Evolutionary conservation across 78 protist species (phyloP), one percentile per base, ranked within the genome.

Genomic region (Dictyostelium brefeldianum): DNA sequence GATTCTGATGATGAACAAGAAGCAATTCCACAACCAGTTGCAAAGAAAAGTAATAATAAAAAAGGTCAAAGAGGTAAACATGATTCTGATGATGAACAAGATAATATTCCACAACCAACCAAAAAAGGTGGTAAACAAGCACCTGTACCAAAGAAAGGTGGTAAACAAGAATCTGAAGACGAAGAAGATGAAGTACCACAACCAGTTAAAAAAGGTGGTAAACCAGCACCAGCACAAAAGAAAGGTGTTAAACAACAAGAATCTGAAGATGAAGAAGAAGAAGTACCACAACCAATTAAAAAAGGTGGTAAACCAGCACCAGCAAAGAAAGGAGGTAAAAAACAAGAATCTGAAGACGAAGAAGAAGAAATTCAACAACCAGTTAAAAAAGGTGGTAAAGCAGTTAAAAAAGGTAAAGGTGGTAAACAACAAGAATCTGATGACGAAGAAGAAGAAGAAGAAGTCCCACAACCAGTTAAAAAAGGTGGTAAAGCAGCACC

Each of bases 1-100:
- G 54, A 54, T 7, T 89, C 77, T 6, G 31, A n/a, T 22, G 87
- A 78, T 47, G 95, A 91, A 46, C 90, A 78, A 18, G 85, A 64
- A 7, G 85, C 71, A 31, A 65, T 81, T 47, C 95, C 95, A 54
- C 90, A 81, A 71, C 95, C 95, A 80, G 90, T 43, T 10, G 69
- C 69, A 47, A 91, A 91, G 46, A 81, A 81, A 9, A 59, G 83
- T 18, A 64, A 90, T 29, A 54, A 91, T 51, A 36, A 77, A n/a
- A 83, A 65, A 71, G 89, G 90, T 78, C 65, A 59, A 56, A 62
- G 75, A 69, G 80, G 80, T 25, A 20, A 80, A 81, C 73, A 91
- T 22, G 54, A 54, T 20, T 89, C 77, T n/a, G 31, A n/a, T 0
- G 87, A 78, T 57, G 95, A 91, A 27, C 90, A 83, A 18, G 85